Evolutionary conservation across 495 filamentous ascomycete species (phyloP), one percentile per base, ranked within the genome.

Genomic region (Penicillium malachiteum): DNA sequence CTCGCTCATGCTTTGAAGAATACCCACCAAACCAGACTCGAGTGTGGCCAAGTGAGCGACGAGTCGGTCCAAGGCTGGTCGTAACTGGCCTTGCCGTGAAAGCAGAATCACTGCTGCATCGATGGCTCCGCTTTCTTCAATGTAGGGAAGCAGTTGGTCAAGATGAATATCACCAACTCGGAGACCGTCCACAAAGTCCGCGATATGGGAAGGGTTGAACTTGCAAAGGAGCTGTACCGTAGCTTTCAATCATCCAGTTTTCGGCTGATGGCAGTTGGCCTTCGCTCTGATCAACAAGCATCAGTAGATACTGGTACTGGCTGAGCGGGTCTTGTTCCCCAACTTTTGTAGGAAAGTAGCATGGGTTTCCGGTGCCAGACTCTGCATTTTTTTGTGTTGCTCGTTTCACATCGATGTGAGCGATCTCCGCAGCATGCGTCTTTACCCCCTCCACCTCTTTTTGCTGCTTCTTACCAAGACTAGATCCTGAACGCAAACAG

Each of bases 81-180:
- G 79, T 11, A 95, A 81, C 66, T 94, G 86, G 12, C 94, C 95
- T 63, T 97, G 94, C 57, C 90, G 81, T 43, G 92, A 90, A 78
- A 97, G 88, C 9, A 98, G 78, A 16, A 96, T 83, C 21, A 98
- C 90, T 2, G 91, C 93, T 11, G 93, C 94, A 75, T 98, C 95
- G 39, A 98, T 84, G 13, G 91, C 90, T 2, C 92, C 94, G 52
- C 85, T 90, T 48, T 85, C 82, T 67, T 98, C 94, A 77, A 98
- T 90, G 1, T 84, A 82, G 4, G 94, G 91, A 10, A 98, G 76
- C 6, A 98, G 78, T 59, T 88, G 82, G 16, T 91, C 89, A 0
- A 98, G 80, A 11, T 87, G 83, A 33, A 98, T 74, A 61, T 97
- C 88, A 11, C 87, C 86, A 7, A 89, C 86, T 51, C 89, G 87